Percentiles rank a stretch among this genome's conserved stretches.
Conservation (phyloP, 2,329 filamentous ascomycete genomes). For the Xylaria sp. region DNA sequence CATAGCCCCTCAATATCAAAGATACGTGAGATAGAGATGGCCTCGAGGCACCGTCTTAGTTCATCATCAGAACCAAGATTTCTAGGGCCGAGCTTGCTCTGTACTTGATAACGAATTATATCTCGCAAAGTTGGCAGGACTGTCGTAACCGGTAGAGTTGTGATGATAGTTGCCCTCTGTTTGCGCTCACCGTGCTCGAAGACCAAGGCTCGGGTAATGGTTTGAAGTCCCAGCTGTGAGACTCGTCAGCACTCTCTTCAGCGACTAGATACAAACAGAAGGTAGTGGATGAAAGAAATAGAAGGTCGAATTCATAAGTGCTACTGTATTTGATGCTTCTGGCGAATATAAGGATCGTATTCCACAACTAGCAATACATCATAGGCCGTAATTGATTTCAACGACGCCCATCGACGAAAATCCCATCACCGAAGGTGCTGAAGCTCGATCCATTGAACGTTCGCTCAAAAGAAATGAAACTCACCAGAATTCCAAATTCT, state of each 20-base stretch:
- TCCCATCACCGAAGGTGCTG: background rate
- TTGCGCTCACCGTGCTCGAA: constrained; percentile 22
- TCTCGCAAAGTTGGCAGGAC: constrained; percentile 57
- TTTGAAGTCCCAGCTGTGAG: constrained; percentile 59
- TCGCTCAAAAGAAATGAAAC: constrained; percentile 39
- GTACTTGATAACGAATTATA: constrained; percentile 54
- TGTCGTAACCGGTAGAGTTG: constrained; percentile 56
- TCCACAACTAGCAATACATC: background rate
- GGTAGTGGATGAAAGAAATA: background rate
- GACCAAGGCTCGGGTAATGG: constrained; percentile 56
- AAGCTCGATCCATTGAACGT: background rate
- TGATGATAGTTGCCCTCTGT: constrained; percentile 57
- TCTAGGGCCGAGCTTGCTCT: constrained; percentile 36
- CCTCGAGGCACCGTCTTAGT: constrained; percentile 57
- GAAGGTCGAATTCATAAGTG: background rate
- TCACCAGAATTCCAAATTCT: constrained; percentile 60
- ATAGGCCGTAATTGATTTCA: background rate
- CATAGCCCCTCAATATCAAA: constrained; percentile 69
- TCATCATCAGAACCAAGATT: constrained; percentile 37
- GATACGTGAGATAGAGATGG: constrained; percentile 64
- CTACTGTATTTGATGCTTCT: background rate
- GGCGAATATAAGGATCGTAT: background rate
- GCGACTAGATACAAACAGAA: no score
- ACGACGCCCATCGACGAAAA: background rate
- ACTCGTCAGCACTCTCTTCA: constrained; percentile 8